A percentile compares a stretch with the other conserved stretches of the same genome.
Conservation (phyloP, 2,329 filamentous ascomycete genomes). For the Sporothrix pseudoabietina region DNA sequence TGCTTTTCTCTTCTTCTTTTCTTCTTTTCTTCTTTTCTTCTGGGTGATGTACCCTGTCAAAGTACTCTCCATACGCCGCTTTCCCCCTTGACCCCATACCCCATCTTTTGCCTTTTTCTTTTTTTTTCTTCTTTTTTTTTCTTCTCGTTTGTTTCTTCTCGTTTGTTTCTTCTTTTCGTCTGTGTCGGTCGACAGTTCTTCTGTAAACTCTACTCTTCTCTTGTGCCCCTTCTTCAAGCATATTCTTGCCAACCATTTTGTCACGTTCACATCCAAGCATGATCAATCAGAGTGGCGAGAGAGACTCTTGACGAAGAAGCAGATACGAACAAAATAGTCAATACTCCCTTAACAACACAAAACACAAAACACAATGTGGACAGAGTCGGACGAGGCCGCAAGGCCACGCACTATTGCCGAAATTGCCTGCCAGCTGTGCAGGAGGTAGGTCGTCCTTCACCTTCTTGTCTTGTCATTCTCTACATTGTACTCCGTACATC, state of each 20-base stretch:
- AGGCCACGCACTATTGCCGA: not conserved
- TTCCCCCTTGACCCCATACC: not conserved
- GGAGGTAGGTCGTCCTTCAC: slow-evolving; percentile 27
- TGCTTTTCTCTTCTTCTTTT: not conserved
- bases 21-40: no score
- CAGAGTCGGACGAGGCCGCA: not conserved
- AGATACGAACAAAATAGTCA: not conserved
- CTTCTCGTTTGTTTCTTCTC: not conserved
- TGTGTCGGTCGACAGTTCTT: not conserved
- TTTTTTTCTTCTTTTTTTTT: not conserved
- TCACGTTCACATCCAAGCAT: not conserved
- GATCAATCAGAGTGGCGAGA: not conserved
- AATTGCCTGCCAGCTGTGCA: slow-evolving; percentile 34
- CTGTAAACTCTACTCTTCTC: not conserved
- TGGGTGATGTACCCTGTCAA: not conserved
- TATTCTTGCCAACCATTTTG: not conserved
- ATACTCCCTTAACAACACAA: not conserved
- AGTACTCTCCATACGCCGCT: not conserved
- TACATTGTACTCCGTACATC: not conserved
- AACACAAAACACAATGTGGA: not conserved
- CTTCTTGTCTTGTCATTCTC: not conserved
- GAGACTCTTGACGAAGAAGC: not conserved
- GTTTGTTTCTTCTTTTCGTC: not conserved
- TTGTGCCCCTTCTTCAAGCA: not conserved
- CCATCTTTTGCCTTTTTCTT: not conserved